Evolutionary conservation across 768 basidiomycete genomes (phyloP).

Genomic region (Collybia sp.): DNA sequence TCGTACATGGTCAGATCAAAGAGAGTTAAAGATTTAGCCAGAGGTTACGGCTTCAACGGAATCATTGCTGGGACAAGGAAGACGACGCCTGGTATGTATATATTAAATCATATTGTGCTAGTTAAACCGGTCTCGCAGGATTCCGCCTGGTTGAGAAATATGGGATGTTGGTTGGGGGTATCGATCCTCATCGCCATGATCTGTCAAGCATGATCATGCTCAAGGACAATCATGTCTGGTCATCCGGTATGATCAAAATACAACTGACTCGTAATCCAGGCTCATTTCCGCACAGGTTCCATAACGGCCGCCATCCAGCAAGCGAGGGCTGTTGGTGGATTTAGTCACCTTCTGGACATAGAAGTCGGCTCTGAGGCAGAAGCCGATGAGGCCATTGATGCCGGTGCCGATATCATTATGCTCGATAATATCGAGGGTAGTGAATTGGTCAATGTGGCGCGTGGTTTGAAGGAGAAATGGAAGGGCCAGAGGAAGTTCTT

Average conservation of each 20-base stretch:
- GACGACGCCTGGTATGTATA: constrained; percentile 79
- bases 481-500: constrained; percentile 75
- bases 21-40: constrained; percentile 72
- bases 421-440: constrained; percentile 88
- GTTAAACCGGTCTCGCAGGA: constrained; percentile 34
- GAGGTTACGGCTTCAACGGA: constrained; percentile 76
- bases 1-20: constrained; percentile 58
- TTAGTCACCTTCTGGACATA: constrained; percentile 87
- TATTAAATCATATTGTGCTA: not conserved
- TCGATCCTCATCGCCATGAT: constrained; percentile 93
- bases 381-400: constrained; percentile 95
- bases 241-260: constrained; percentile 61
- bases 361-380: constrained; percentile 88
- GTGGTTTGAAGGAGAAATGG: constrained; percentile 75
- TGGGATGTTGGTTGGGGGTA: constrained; percentile 96
- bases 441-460: constrained; percentile 63
- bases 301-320: constrained; percentile 84
- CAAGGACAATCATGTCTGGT: constrained; percentile 99
- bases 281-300: constrained; percentile 50
- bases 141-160: constrained; percentile 98
- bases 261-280: constrained; percentile 4
- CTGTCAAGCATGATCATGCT: constrained; percentile 99
- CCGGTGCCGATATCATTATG: constrained; percentile 95
- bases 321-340: constrained; percentile 88
- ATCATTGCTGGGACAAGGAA: constrained; percentile 94